Percentiles rank a stretch among this genome's conserved stretches.
These are phyloP conservation scores for Venturia carpophila DNA, from an alignment of 2,329 filamentous ascomycete genomes.

Conservation along the genomic window DNA sequence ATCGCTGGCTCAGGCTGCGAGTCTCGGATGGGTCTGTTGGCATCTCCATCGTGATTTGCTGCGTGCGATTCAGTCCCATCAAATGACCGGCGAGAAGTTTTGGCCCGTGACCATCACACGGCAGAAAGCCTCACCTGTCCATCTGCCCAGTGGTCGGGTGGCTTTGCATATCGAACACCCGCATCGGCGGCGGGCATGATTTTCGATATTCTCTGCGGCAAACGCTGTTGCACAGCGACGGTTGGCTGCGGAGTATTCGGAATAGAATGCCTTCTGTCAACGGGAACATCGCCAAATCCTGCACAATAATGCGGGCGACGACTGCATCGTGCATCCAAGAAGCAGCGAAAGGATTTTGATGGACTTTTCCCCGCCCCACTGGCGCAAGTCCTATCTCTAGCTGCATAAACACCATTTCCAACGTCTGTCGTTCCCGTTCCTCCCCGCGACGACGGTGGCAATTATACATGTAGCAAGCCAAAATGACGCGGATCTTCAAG, in stretches of 20 bases:
- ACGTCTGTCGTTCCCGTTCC: background rate
- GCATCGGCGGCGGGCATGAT: background rate
- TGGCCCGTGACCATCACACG: background rate
- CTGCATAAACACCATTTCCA: background rate
- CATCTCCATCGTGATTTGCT: background rate
- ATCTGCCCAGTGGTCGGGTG: background rate
- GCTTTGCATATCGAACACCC: background rate
- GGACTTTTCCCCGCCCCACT: background rate
- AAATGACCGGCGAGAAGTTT: background rate
- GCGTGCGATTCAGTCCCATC: background rate
- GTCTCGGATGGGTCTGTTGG: background rate
- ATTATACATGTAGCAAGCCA: background rate
- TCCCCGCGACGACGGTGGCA: background rate
- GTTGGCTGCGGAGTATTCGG: constrained; percentile 1
- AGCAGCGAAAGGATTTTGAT: background rate
- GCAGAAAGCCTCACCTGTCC: constrained; percentile 5
- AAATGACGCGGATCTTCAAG: background rate
- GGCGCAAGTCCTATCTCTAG: background rate
- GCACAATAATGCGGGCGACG: background rate
- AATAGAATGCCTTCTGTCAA: background rate
- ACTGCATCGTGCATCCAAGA: background rate
- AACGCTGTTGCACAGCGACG: background rate
- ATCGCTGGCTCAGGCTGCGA: background rate
- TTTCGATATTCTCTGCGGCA: constrained; percentile 10
- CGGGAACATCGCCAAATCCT: background rate